phyloP scores from a whole-genome alignment of 441 rosid species.

The Pelargonium exstipulatum region DNA sequence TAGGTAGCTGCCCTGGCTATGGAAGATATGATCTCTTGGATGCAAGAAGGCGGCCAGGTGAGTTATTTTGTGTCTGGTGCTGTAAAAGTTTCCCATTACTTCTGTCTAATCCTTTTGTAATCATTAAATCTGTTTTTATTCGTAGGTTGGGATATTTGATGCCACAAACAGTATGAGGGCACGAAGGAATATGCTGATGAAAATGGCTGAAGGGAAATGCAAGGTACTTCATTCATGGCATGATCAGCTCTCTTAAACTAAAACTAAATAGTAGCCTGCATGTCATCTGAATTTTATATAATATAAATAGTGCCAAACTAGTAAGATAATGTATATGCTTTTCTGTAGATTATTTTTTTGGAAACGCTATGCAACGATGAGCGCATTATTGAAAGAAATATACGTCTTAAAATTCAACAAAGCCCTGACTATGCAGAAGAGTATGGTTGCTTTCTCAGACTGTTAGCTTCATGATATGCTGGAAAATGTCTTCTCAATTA shows the following conservation, averaged over 20 bases:
- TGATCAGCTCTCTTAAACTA: not conserved
- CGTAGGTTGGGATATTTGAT: conserved; percentile 95
- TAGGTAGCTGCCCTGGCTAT: conserved; percentile 99
- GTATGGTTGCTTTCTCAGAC: conserved; percentile 50
- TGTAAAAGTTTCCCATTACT: conserved; percentile 11
- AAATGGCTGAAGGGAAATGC: conserved; percentile 99
- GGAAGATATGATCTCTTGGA: conserved; percentile 99
- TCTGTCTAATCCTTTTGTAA: conserved; percentile 26
- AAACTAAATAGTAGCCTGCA: too few species aligned
- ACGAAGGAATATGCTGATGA: conserved; percentile 96
- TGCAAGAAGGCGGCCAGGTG: conserved; percentile 99
- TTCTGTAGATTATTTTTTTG: conserved; percentile 82
- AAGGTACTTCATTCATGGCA: conserved; percentile 48
- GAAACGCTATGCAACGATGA: conserved; percentile 93
- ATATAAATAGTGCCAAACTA: too few species aligned
- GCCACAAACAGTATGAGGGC: conserved; percentile 85
- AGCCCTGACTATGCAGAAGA: conserved; percentile 99
- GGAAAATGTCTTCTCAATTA: too few species aligned
- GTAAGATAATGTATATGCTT: conserved; percentile 15
- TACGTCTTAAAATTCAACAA: conserved; percentile 97
- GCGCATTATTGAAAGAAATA: conserved; percentile 93
- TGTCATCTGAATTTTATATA: too few species aligned
- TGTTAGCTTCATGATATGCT: too few species aligned
- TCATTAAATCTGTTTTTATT: conserved; percentile 22
- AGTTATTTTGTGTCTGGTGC: conserved; percentile 27